A percentile compares a stretch with the other conserved stretches of the same genome.
Conservation (phyloP, 345 rosid genomes). For the Cardamine resedifolia region DNA sequence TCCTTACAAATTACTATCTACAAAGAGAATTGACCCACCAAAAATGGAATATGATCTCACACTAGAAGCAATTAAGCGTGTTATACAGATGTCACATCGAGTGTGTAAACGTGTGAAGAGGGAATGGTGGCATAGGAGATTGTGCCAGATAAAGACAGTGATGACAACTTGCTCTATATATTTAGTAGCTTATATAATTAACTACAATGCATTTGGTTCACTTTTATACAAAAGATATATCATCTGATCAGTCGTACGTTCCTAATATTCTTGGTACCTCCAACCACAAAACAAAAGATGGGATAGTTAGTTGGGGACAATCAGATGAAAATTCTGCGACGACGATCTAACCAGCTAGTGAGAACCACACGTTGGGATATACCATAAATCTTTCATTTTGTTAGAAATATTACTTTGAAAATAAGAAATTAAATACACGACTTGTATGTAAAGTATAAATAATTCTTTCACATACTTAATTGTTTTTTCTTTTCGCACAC, state of each 20-base stretch:
- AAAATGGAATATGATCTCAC: slow-evolving; percentile 1
- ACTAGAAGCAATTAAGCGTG: slow-evolving; percentile 1
- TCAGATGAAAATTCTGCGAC: slow-evolving; percentile 25
- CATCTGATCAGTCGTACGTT: slow-evolving; percentile 22
- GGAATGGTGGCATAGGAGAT: slow-evolving; percentile 22
- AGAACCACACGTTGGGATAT: not conserved
- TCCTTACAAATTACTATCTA: slow-evolving; percentile 23
- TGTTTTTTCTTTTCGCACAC: not conserved
- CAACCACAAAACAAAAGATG: slow-evolving; percentile 27
- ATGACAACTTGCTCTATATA: slow-evolving; percentile 22
- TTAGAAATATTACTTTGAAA: not conserved
- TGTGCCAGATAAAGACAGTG: slow-evolving; percentile 30
- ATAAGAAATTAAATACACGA: not conserved
- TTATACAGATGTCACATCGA: slow-evolving; percentile 28
- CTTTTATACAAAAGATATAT: slow-evolving; percentile 2
- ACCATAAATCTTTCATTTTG: not conserved
- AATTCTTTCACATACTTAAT: not conserved
- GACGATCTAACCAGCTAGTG: not conserved
- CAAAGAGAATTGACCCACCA: slow-evolving; percentile 19
- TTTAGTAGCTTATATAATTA: not conserved
- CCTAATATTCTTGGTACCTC: slow-evolving; percentile 33
- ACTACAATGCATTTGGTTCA: slow-evolving; percentile 23
- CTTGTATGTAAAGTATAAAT: not conserved
- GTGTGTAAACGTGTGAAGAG: slow-evolving; percentile 23
- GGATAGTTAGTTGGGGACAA: slow-evolving; percentile 29